Evolutionary conservation across 805 yeast species (phyloP).

Genomic region (Wickerhamiella alocasiicola): DNA sequence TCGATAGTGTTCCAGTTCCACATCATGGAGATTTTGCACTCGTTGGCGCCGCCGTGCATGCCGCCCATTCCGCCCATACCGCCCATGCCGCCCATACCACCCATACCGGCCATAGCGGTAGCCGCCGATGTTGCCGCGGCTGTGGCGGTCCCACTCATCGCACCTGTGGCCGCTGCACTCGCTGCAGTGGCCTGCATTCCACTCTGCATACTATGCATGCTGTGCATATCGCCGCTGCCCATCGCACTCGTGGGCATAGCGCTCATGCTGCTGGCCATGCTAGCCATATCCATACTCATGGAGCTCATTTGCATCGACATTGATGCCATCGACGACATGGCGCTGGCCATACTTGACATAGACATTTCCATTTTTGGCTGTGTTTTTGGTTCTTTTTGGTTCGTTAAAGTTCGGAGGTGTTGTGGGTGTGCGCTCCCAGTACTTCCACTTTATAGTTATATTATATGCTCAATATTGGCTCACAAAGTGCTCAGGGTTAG

Average conservation of each 20-base stretch:
- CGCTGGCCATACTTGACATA: slow-evolving; percentile 15
- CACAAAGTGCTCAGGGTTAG: not conserved
- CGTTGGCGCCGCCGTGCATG: slow-evolving; percentile 15
- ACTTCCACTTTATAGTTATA: too few species aligned
- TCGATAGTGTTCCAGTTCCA: slow-evolving; percentile 68
- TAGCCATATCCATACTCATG: slow-evolving; percentile 4
- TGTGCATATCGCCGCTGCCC: too few species aligned
- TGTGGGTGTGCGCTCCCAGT: too few species aligned
- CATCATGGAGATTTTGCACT: slow-evolving; percentile 37
- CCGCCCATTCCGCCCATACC: slow-evolving; percentile 5
- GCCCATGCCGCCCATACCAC: too few species aligned
- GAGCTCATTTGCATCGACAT: slow-evolving; percentile 2
- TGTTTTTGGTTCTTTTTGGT: too few species aligned
- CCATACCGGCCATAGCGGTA: slow-evolving; percentile 8
- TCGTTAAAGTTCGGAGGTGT: too few species aligned
- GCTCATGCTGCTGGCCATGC: not conserved
- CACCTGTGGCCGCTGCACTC: not conserved
- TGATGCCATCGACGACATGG: not conserved
- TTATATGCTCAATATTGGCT: slow-evolving; percentile 7
- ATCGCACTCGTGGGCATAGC: too few species aligned
- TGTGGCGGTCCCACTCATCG: slow-evolving; percentile 16
- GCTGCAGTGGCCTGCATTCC: too few species aligned
- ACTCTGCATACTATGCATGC: too few species aligned
- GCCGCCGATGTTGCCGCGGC: too few species aligned
- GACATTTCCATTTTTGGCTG: too few species aligned